phyloP scores from a whole-genome alignment of 495 filamentous ascomycete species.

The Tuber microsphaerosporum region DNA sequence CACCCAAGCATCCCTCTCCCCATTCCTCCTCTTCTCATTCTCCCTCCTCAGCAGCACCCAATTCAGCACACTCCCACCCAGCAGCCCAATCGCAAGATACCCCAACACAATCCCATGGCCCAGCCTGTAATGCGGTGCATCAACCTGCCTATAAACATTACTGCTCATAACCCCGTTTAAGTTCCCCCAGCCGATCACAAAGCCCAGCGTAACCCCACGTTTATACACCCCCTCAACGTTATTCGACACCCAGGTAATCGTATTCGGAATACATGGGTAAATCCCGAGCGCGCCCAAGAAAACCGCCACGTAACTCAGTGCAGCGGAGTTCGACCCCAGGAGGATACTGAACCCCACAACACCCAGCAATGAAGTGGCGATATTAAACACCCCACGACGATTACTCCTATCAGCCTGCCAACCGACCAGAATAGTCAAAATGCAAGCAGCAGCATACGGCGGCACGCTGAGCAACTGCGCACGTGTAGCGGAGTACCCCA shows the following conservation, averaged over 20 bases:
- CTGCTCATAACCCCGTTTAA: conserved; percentile 52
- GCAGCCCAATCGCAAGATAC: conserved; percentile 55
- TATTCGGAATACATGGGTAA: conserved; percentile 87
- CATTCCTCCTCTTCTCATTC: conserved; percentile 55
- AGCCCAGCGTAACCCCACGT: conserved; percentile 74
- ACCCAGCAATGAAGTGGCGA: conserved; percentile 60
- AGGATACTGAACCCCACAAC: conserved; percentile 76
- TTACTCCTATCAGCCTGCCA: conserved; percentile 71
- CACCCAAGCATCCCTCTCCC: conserved; percentile 63
- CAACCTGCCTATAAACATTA: conserved; percentile 48
- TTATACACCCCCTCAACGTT: conserved; percentile 92
- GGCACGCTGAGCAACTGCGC: conserved; percentile 82
- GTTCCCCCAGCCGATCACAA: conserved; percentile 88
- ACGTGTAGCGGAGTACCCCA: conserved; percentile 63
- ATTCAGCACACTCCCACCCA: conserved; percentile 59
- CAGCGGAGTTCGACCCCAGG: conserved; percentile 52
- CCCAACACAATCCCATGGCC: conserved; percentile 57
- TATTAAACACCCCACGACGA: conserved; percentile 76
- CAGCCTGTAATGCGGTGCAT: conserved; percentile 52
- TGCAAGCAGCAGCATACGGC: conserved; percentile 74
- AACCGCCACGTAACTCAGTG: conserved; percentile 70
- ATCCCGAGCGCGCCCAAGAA: conserved; percentile 86
- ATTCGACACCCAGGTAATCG: conserved; percentile 81
- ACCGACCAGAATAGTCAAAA: conserved; percentile 69
- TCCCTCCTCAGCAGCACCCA: conserved; percentile 58